These are phyloP conservation scores for Corniculantispora saksenae DNA, from an alignment of 2,329 filamentous ascomycete species.

Conservation along the genomic window DNA sequence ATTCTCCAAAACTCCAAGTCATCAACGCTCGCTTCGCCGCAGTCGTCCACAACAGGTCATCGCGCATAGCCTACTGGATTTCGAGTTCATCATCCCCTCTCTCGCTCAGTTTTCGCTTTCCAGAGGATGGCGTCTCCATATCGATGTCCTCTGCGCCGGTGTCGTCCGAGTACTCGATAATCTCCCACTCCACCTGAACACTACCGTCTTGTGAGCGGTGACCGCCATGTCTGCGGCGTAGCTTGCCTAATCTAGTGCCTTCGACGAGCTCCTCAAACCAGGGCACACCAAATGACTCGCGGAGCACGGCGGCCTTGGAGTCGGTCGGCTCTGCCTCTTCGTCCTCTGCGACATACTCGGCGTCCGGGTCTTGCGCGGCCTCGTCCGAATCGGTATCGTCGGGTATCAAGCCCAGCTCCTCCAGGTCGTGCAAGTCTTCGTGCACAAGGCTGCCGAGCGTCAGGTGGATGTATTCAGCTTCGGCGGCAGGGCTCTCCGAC, in stretches of 20 bases:
- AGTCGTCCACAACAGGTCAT: neutral
- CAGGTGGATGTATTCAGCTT: conserved; percentile 78
- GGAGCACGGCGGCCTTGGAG: conserved; percentile 34
- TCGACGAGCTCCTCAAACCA: conserved; percentile 86
- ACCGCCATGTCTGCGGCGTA: conserved; percentile 62
- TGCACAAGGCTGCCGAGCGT: conserved; percentile 75
- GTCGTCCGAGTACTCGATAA: conserved; percentile 69
- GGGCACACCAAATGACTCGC: conserved; percentile 70
- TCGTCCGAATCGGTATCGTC: conserved; percentile 34
- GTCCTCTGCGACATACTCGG: conserved; percentile 27
- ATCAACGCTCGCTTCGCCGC: neutral
- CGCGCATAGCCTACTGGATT: neutral
- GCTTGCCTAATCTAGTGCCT: conserved; percentile 69
- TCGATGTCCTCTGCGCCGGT: conserved; percentile 38
- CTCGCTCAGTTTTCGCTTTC: conserved; percentile 54
- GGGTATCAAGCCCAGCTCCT: conserved; percentile 73
- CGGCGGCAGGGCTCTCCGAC: conserved; percentile 70
- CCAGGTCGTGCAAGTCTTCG: conserved; percentile 70
- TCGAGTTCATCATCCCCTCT: conserved; percentile 4
- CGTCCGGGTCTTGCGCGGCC: conserved; percentile 29
- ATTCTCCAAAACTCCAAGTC: neutral
- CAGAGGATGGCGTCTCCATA: conserved; percentile 35
- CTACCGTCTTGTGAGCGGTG: conserved; percentile 60
- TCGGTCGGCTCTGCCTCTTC: conserved; percentile 29
- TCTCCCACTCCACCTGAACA: conserved; percentile 77